Evolutionary conservation across 139 green algal genomes (phyloP).

Genomic region (Medakamo hakoo): DNA sequence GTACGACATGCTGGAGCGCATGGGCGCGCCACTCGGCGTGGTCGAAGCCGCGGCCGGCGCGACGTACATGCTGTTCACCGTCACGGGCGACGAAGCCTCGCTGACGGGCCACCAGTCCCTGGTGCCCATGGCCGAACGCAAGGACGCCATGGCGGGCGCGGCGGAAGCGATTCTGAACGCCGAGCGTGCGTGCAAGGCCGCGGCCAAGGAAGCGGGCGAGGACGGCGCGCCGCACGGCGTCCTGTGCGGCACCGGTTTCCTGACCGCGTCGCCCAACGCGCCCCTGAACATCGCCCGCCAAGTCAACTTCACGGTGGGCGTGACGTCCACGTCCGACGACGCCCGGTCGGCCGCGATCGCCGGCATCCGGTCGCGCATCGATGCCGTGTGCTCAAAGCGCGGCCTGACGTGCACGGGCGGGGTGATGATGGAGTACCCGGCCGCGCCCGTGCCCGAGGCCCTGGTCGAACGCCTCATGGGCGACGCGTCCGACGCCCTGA

Average conservation of each 20-base stretch:
- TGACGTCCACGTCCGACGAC: background rate
- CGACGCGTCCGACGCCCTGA: background rate
- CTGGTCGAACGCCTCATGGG: background rate
- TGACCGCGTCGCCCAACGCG: background rate
- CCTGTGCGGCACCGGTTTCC: background rate
- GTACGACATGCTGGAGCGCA: background rate
- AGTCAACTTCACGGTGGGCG: background rate
- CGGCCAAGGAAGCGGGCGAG: background rate
- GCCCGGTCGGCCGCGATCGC: background rate
- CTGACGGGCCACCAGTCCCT: background rate
- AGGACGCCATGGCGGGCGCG: background rate
- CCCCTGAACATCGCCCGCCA: background rate
- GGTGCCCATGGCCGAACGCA: background rate
- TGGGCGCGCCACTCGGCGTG: background rate
- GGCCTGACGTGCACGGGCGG: background rate
- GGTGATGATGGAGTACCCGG: background rate
- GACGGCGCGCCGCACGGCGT: background rate
- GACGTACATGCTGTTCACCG: background rate
- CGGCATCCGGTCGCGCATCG: background rate
- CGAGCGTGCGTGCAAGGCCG: background rate
- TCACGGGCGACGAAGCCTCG: background rate
- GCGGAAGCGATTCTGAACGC: background rate
- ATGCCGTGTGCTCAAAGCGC: background rate
- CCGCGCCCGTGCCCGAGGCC: background rate
- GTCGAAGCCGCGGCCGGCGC: background rate